phyloP scores from a whole-genome alignment of 2,329 filamentous ascomycete species.

The Aspergillus tamarii region DNA sequence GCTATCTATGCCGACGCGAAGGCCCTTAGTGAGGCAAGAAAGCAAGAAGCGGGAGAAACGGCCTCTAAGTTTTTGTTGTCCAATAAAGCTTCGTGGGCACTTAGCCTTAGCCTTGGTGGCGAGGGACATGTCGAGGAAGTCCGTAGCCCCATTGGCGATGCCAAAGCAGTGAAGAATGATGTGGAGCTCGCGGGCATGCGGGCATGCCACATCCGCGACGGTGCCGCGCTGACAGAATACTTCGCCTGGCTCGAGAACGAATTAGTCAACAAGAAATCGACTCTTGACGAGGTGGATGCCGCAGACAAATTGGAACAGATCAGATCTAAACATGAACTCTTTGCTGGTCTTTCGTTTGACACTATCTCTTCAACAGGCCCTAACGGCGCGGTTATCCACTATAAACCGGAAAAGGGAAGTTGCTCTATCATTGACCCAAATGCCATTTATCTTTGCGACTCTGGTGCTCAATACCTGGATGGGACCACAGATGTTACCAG shows the following conservation, averaged over 20 bases:
- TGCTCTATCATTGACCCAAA: constrained; percentile 84
- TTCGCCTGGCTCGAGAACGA: constrained; percentile 97
- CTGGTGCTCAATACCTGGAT: constrained; percentile 92
- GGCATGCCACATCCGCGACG: constrained; percentile 89
- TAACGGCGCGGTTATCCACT: constrained; percentile 94
- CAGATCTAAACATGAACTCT: constrained; percentile 66
- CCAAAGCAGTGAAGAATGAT: constrained; percentile 93
- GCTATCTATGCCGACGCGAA: constrained; percentile 79
- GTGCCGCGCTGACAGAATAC: constrained; percentile 85
- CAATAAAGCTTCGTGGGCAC: constrained; percentile 88
- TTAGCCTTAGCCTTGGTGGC: constrained; percentile 83
- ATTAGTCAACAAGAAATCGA: constrained; percentile 70
- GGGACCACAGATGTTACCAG: constrained; percentile 95
- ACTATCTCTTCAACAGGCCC: constrained; percentile 95
- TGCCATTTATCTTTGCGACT: constrained; percentile 92
- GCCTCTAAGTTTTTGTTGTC: constrained; percentile 77
- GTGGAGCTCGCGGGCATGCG: constrained; percentile 91
- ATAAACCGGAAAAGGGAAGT: constrained; percentile 80
- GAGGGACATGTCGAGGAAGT: constrained; percentile 83
- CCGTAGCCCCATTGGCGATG: constrained; percentile 83
- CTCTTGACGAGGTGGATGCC: constrained; percentile 84
- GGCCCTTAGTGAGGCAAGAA: constrained; percentile 57
- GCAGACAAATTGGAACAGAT: constrained; percentile 82
- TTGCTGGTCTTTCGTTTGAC: constrained; percentile 88
- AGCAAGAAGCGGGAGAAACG: constrained; percentile 44